Percentiles rank a stretch among this genome's conserved stretches.
Evolutionary conservation across 2,329 filamentous ascomycete species (phyloP).

Genomic region (Fusarium tricinctum): DNA sequence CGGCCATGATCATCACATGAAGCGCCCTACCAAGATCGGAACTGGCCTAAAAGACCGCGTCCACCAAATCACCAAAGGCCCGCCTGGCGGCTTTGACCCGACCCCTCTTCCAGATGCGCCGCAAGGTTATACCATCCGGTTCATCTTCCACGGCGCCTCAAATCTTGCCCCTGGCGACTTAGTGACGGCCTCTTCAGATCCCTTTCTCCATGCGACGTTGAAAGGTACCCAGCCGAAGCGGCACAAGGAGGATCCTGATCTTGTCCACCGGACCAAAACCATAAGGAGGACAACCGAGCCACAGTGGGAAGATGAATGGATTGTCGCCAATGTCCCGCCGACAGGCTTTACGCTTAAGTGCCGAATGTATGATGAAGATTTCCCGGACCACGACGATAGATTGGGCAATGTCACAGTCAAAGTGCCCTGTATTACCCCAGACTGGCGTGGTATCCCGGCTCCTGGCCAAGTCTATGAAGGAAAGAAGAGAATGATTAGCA

Average conservation of each 20-base stretch:
- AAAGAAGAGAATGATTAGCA: conserved; percentile 88
- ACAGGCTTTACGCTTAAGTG: conserved; percentile 88
- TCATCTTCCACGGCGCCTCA: conserved; percentile 84
- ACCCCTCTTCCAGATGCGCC: conserved; percentile 82
- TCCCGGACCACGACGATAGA: conserved; percentile 85
- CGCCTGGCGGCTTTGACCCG: conserved; percentile 82
- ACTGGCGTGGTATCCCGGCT: conserved; percentile 77
- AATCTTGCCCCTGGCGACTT: conserved; percentile 89
- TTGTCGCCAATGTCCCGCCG: conserved; percentile 86
- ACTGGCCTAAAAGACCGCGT: conserved; percentile 47
- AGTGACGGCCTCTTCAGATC: conserved; percentile 82
- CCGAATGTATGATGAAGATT: conserved; percentile 90
- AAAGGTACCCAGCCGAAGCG: conserved; percentile 77
- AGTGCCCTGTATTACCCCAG: conserved; percentile 70
- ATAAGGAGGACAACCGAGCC: conserved; percentile 80
- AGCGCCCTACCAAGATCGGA: conserved; percentile 24
- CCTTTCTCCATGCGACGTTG: conserved; percentile 84
- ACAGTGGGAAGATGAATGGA: conserved; percentile 87
- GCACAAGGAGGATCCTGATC: conserved; percentile 87
- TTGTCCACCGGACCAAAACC: conserved; percentile 82
- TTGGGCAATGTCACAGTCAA: conserved; percentile 86
- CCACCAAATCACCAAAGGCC: conserved; percentile 55
- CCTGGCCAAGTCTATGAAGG: conserved; percentile 73
- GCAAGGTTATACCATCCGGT: conserved; percentile 85
- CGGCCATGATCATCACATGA: conserved; percentile 31